Percentiles rank a stretch among this genome's conserved stretches.
Evolutionary conservation across 2,329 filamentous ascomycete species (phyloP).

Genomic region (Apiospora sp.): DNA sequence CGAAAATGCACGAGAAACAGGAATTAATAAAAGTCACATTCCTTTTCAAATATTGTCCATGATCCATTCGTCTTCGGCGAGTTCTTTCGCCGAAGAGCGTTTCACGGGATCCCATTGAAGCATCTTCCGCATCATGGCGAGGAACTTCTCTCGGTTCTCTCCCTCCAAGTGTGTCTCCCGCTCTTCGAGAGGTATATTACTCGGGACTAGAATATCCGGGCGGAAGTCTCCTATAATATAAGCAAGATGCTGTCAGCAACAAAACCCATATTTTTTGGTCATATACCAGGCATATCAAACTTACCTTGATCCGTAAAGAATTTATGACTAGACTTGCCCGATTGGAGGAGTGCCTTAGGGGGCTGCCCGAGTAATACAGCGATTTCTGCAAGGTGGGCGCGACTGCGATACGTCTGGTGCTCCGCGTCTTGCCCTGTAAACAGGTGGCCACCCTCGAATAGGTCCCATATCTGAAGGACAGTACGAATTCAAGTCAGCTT

Average conservation of each 20-base stretch:
- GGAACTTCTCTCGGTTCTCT: conserved; percentile 40
- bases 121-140: conserved; percentile 47
- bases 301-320: neutral
- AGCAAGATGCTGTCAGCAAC: neutral
- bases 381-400: conserved; percentile 58
- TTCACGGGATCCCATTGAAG: conserved; percentile 46
- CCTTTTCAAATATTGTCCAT: neutral
- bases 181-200: conserved; percentile 42
- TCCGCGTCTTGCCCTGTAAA: conserved; percentile 52
- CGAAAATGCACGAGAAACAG: too few relatives aligned
- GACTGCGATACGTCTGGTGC: conserved; percentile 48
- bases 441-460: conserved; percentile 54
- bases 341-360: conserved; percentile 44
- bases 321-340: conserved; percentile 37
- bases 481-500: conserved; percentile 25
- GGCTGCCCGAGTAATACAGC: conserved; percentile 54
- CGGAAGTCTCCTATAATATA: neutral
- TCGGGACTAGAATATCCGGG: conserved; percentile 29
- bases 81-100: conserved; percentile 39
- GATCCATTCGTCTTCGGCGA: conserved; percentile 44
- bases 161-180: conserved; percentile 48
- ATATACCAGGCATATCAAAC: neutral
- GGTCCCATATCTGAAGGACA: conserved; percentile 53
- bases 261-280: neutral
- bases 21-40: too few relatives aligned